Evolutionary conservation across 2,329 filamentous ascomycete species (phyloP).

Genomic region (Aureobasidium sp.): DNA sequence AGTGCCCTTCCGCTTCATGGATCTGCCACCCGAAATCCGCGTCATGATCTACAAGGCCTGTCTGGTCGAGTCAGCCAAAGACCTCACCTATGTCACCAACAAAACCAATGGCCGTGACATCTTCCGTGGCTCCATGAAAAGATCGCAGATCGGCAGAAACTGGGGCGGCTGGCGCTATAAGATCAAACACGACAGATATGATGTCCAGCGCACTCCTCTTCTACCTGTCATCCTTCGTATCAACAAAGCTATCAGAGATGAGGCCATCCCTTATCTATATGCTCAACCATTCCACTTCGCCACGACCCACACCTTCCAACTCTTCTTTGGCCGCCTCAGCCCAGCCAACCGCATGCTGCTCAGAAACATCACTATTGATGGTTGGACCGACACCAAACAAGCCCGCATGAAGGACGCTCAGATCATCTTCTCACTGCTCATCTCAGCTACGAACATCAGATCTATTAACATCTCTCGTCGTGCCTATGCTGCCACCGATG

Average conservation of each 20-base stretch:
- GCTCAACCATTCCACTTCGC: background rate
- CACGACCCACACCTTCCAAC: background rate
- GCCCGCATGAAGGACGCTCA: background rate
- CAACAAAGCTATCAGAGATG: background rate
- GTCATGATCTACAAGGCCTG: slow-evolving; percentile 6
- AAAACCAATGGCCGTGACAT: background rate
- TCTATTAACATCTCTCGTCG: background rate
- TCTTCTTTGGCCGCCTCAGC: background rate
- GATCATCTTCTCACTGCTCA: background rate
- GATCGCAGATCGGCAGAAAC: background rate
- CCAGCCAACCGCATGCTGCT: background rate
- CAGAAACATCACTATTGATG: background rate
- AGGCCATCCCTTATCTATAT: background rate
- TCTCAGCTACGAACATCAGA: background rate
- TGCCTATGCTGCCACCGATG: background rate
- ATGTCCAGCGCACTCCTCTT: background rate
- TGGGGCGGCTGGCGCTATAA: too few species aligned
- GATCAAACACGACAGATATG: background rate
- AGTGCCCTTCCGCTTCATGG: slow-evolving; percentile 1
- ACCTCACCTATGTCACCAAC: background rate
- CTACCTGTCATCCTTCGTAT: background rate
- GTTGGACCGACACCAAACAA: background rate
- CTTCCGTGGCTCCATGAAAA: background rate
- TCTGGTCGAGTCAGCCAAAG: background rate
- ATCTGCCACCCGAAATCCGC: slow-evolving; percentile 5